phyloP scores from a whole-genome alignment of 2,329 filamentous ascomycete genomes.

The Aspergillus ruber region DNA sequence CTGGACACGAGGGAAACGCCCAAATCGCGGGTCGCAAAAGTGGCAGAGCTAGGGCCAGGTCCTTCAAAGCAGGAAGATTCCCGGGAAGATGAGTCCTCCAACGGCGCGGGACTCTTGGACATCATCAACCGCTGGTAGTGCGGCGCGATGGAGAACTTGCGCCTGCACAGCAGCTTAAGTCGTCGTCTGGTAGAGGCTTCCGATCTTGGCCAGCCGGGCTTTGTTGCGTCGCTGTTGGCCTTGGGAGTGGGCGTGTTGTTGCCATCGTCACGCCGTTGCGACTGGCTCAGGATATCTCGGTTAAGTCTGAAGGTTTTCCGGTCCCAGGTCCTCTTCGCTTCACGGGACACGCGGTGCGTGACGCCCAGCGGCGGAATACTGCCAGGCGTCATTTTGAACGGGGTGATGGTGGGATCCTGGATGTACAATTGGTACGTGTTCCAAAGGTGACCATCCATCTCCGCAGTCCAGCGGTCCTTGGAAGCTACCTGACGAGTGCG shows the following conservation, averaged over 20 bases:
- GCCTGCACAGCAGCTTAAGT: conserved; percentile 54
- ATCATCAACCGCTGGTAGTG: conserved; percentile 59
- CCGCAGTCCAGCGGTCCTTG: conserved; percentile 48
- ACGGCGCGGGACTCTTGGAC: conserved; percentile 55
- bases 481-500: conserved; percentile 19
- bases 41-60: conserved; percentile 19
- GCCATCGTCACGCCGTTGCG: conserved; percentile 39
- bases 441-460: conserved; percentile 63
- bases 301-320: conserved; percentile 33
- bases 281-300: conserved; percentile 6
- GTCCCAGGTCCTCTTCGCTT: conserved; percentile 57
- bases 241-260: conserved; percentile 42
- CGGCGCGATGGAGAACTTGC: conserved; percentile 55
- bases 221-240: conserved; percentile 16
- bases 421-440: conserved; percentile 60
- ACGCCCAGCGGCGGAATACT: conserved; percentile 58
- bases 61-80: conserved; percentile 19
- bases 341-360: conserved; percentile 56
- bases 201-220: conserved; percentile 49
- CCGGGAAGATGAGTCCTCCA: conserved; percentile 33
- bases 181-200: conserved; percentile 54
- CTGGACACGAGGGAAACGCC: conserved; percentile 39
- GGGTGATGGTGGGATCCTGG: conserved; percentile 60
- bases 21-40: conserved; percentile 40
- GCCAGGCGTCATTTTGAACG: conserved; percentile 61